These are phyloP conservation scores for Brassica rapa DNA, from an alignment of 345 rosid species.

Conservation along the genomic window DNA sequence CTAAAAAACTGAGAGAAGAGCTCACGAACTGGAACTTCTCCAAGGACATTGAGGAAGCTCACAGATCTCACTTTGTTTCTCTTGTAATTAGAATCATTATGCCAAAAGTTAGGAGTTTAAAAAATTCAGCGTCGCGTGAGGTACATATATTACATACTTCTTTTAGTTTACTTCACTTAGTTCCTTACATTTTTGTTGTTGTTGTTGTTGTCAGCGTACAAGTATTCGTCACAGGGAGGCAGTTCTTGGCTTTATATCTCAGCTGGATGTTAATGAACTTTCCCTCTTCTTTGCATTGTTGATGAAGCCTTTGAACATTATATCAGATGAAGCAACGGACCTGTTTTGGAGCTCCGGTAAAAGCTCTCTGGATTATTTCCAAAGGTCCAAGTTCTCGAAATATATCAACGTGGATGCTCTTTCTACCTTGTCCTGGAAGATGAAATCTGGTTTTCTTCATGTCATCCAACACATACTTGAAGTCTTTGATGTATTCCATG, in stretches of 20 bases:
- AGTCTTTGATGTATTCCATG: constrained; percentile 64
- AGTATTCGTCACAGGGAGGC: constrained; percentile 67
- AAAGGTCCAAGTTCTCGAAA: constrained; percentile 44
- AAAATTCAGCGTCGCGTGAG: constrained; percentile 73
- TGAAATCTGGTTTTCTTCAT: constrained; percentile 67
- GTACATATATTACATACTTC: constrained; percentile 39
- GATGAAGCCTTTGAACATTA: constrained; percentile 63
- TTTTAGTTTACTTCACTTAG: not conserved
- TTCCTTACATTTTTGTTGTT: not conserved
- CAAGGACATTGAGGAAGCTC: constrained; percentile 63
- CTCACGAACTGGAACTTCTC: constrained; percentile 77
- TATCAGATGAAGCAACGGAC: constrained; percentile 49
- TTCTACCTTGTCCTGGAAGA: constrained; percentile 57
- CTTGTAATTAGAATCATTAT: constrained; percentile 60
- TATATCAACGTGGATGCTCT: constrained; percentile 56
- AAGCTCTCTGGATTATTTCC: constrained; percentile 46
- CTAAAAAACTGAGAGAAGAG: constrained; percentile 68
- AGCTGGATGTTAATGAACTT: constrained; percentile 66
- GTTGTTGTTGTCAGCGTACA: constrained; percentile 50
- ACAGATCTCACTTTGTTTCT: constrained; percentile 64
- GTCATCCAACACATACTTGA: constrained; percentile 65
- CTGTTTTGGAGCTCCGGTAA: constrained; percentile 42
- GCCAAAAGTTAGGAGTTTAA: constrained; percentile 79
- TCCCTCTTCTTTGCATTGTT: constrained; percentile 69
- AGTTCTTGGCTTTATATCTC: constrained; percentile 70